These are phyloP conservation scores for Immersiporthe knoxdaviesiana DNA, from an alignment of 2,329 filamentous ascomycete genomes.

Conservation along the genomic window DNA sequence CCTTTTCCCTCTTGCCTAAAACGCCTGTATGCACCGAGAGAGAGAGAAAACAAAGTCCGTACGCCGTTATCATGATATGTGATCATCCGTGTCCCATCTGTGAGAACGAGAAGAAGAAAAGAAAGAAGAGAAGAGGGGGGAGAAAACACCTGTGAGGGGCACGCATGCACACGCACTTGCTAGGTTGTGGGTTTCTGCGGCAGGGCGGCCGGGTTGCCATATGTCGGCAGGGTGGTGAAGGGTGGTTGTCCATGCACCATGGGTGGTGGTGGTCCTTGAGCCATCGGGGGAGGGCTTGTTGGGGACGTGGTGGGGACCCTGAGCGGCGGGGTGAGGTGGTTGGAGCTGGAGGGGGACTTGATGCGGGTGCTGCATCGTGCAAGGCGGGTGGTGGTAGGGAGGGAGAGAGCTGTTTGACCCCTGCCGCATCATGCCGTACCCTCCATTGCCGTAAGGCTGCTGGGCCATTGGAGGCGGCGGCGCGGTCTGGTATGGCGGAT, in stretches of 20 bases:
- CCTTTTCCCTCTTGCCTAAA: constrained; percentile 33
- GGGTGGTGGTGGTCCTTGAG: constrained; percentile 44
- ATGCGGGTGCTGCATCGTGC: constrained; percentile 34
- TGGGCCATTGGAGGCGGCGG: constrained; percentile 44
- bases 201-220: constrained; percentile 62
- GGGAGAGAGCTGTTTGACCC: constrained; percentile 57
- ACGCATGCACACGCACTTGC: constrained; percentile 31
- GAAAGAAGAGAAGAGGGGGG: not conserved
- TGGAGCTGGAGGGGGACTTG: constrained; percentile 48
- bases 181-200: constrained; percentile 60
- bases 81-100: constrained; percentile 30
- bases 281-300: constrained; percentile 51
- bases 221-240: constrained; percentile 58
- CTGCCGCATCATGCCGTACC: constrained; percentile 61
- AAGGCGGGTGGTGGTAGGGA: constrained; percentile 49
- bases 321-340: constrained; percentile 34
- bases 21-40: constrained; percentile 44
- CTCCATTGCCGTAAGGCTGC: constrained; percentile 48
- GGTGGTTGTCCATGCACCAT: constrained; percentile 43
- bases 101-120: not conserved
- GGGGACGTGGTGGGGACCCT: constrained; percentile 46
- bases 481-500: constrained; percentile 52
- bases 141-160: constrained; percentile 31
- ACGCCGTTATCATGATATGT: constrained; percentile 29
- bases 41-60: constrained; percentile 13